Conservation (phyloP, 495 filamentous ascomycete species). For the Daldinia grandis region DNA sequence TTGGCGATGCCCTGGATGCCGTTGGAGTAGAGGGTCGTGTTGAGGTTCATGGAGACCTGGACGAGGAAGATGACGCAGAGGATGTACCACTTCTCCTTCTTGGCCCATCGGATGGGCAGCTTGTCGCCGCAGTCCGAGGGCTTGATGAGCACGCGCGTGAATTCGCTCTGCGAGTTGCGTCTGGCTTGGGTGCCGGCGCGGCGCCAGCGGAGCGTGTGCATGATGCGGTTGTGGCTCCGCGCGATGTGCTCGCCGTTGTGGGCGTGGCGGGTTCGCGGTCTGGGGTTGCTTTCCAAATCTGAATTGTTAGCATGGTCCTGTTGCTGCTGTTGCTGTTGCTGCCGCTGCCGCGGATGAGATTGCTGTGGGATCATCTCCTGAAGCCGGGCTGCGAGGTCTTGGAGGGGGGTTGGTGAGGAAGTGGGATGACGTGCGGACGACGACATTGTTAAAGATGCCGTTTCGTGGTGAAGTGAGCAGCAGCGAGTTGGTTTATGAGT, state of each 20-base stretch:
- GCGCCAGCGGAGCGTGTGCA: neutral
- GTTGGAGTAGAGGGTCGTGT: conserved; percentile 51
- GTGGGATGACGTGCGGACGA: neutral
- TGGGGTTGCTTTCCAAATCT: neutral
- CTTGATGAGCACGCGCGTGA: conserved; percentile 4
- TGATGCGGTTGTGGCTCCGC: neutral
- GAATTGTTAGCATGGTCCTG: neutral
- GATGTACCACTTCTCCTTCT: conserved; percentile 62
- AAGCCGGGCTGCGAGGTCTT: neutral
- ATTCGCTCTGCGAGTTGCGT: neutral
- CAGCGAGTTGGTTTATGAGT: neutral
- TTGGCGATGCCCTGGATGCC: conserved; percentile 63
- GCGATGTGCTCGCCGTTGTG: neutral
- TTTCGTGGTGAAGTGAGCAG: neutral
- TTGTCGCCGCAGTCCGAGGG: conserved; percentile 47
- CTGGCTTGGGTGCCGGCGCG: neutral
- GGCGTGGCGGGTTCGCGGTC: neutral
- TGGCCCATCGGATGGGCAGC: conserved; percentile 63
- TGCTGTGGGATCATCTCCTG: neutral
- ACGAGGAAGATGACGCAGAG: conserved; percentile 27
- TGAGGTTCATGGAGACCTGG: conserved; percentile 56
- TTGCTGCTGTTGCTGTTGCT: neutral
- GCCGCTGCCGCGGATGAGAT: neutral
- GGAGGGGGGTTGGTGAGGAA: neutral
- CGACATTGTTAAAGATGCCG: neutral